Evolutionary conservation across 108 stramenopile genomes (phyloP).

Genomic region (Thalassiosira profunda): DNA sequence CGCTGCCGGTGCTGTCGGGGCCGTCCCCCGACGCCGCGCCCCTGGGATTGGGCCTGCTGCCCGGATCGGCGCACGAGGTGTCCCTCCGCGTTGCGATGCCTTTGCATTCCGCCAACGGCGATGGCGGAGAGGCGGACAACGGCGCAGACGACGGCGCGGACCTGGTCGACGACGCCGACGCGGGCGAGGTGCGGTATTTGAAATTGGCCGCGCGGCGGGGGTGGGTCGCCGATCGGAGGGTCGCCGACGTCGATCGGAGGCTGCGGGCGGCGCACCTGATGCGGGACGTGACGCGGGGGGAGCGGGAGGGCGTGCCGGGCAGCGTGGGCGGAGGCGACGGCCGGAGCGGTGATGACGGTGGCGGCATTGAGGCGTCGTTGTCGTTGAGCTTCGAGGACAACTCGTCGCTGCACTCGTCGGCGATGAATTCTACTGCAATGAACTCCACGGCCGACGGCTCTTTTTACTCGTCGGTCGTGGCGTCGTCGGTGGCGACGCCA

Average conservation of each 20-base stretch:
- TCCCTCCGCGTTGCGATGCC: slow-evolving; percentile 55
- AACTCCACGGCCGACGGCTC: slow-evolving; percentile 22
- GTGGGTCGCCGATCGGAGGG: slow-evolving; percentile 71
- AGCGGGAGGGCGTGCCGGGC: neutral
- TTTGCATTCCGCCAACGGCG: slow-evolving; percentile 6
- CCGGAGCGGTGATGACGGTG: no score
- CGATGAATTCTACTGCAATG: slow-evolving; percentile 18
- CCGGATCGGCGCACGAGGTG: slow-evolving; percentile 74
- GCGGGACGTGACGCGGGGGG: slow-evolving; percentile 58
- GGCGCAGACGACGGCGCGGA: slow-evolving; percentile 9
- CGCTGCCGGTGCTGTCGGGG: slow-evolving; percentile 73
- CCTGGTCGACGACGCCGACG: slow-evolving; percentile 39
- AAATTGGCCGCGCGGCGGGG: slow-evolving; percentile 68
- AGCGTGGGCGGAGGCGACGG: slow-evolving; percentile 3
- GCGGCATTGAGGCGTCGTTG: slow-evolving; percentile 3
- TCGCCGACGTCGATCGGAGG: slow-evolving; percentile 24
- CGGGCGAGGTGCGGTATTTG: slow-evolving; percentile 53
- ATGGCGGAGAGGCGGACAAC: slow-evolving; percentile 11
- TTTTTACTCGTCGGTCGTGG: slow-evolving; percentile 25
- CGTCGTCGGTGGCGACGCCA: slow-evolving; percentile 54
- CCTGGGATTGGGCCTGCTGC: slow-evolving; percentile 63
- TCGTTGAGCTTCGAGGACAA: slow-evolving; percentile 24
- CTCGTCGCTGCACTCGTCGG: slow-evolving; percentile 15
- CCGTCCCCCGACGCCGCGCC: slow-evolving; percentile 70
- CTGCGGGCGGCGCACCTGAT: slow-evolving; percentile 44